Evolutionary conservation across 371 early-diverging fungal genomes (phyloP).

Genomic region (Catenaria anguillulae): DNA sequence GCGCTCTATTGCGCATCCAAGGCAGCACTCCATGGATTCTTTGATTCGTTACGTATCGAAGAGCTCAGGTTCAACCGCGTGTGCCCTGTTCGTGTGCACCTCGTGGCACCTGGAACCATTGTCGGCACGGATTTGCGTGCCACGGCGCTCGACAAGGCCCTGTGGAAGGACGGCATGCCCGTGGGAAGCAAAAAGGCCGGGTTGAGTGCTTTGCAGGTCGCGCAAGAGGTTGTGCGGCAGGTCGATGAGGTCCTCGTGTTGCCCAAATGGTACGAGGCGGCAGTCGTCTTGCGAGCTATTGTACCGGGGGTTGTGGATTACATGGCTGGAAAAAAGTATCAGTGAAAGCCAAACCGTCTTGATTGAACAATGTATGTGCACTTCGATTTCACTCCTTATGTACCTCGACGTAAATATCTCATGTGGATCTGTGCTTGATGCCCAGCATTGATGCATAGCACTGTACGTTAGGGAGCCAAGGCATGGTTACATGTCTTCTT

Average conservation of each 20-base stretch:
- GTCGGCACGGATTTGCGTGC: neutral
- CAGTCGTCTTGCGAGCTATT: slow-evolving; percentile 34
- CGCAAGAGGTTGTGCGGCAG: slow-evolving; percentile 35
- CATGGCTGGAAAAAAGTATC: too few relatives aligned
- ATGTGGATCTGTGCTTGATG: too few relatives aligned
- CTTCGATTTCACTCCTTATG: too few relatives aligned
- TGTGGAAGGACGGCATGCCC: slow-evolving; percentile 8
- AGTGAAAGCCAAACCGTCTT: too few relatives aligned
- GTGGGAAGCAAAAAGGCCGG: slow-evolving; percentile 46
- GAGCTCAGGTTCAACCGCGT: slow-evolving; percentile 31
- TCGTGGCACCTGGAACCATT: slow-evolving; percentile 1
- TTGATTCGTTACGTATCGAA: slow-evolving; percentile 68
- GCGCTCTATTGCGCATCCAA: slow-evolving; percentile 66
- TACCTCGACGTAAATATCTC: too few relatives aligned
- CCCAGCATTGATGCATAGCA: too few relatives aligned
- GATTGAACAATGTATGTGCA: too few relatives aligned
- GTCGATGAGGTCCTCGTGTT: slow-evolving; percentile 41
- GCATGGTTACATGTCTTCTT: too few relatives aligned
- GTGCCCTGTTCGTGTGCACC: neutral
- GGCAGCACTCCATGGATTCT: slow-evolving; percentile 71
- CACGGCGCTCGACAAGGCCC: neutral
- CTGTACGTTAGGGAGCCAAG: too few relatives aligned
- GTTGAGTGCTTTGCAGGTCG: slow-evolving; percentile 44
- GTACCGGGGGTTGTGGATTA: too few relatives aligned
- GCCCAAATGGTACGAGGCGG: slow-evolving; percentile 42